Evolutionary conservation across 176 grass and related monocot genomes (phyloP).

Genomic region (Puya raimondii): DNA sequence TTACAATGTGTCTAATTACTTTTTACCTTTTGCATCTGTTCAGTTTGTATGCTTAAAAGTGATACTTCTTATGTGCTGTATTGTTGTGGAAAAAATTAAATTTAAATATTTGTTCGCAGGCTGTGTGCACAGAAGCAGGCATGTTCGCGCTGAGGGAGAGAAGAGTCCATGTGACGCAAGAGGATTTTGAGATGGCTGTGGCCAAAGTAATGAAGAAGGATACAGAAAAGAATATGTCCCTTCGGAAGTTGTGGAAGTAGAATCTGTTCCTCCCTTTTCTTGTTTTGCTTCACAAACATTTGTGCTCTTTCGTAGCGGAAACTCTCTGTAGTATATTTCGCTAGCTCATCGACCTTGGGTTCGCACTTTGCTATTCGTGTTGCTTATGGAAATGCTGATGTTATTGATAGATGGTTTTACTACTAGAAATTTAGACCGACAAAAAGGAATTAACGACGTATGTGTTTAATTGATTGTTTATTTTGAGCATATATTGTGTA

Average conservation of each 20-base stretch:
- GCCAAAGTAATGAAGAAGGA: constrained; percentile 99
- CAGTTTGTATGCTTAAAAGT: neutral
- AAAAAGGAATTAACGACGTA: no score
- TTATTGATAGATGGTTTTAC: no score
- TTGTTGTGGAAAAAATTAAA: neutral
- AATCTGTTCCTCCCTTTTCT: neutral
- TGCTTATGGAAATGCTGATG: no score
- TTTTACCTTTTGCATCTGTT: neutral
- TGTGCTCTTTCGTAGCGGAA: neutral
- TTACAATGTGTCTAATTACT: no score
- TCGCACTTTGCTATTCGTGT: no score
- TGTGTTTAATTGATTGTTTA: no score
- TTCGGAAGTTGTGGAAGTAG: constrained; percentile 89
- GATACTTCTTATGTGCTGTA: neutral
- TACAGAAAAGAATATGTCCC: constrained; percentile 91
- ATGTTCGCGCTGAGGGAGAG: constrained; percentile 92
- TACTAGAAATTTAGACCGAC: no score
- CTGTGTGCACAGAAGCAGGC: constrained; percentile 85
- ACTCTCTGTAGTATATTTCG: neutral
- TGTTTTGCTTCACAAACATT: constrained; percentile 5
- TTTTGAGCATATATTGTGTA: no score
- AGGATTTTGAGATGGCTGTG: constrained; percentile 91
- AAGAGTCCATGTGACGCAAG: constrained; percentile 86
- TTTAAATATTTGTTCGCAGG: constrained; percentile 27
- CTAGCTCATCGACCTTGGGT: no score